These are phyloP conservation scores for Daldinia eschscholtzii DNA, from an alignment of 2,329 filamentous ascomycete genomes.

Conservation along the genomic window DNA sequence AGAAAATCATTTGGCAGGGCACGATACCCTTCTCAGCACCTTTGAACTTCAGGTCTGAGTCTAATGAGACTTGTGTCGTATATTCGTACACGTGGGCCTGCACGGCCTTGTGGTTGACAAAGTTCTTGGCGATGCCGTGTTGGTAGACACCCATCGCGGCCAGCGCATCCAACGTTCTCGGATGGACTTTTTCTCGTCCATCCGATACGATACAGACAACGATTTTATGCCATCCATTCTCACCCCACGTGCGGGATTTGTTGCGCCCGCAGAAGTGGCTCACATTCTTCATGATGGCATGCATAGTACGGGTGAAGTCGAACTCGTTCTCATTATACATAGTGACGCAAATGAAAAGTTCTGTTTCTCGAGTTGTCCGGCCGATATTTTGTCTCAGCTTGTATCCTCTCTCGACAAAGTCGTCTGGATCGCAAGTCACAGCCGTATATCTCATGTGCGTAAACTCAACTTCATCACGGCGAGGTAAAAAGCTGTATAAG, in stretches of 20 bases:
- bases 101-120: constrained; percentile 95
- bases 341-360: constrained; percentile 95
- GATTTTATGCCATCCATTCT: constrained; percentile 99
- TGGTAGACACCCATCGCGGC: constrained; percentile 99
- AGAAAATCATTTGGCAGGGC: constrained; percentile 98
- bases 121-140: constrained; percentile 97
- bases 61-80: constrained; percentile 96
- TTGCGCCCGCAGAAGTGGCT: constrained; percentile 96
- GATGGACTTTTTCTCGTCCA: constrained; percentile 88
- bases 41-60: constrained; percentile 97
- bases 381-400: constrained; percentile 92
- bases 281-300: constrained; percentile 97
- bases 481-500: constrained; percentile 93
- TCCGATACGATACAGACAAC: constrained; percentile 98
- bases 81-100: constrained; percentile 99
- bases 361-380: constrained; percentile 90
- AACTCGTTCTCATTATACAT: constrained; percentile 99
- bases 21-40: constrained; percentile 99
- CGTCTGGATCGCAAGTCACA: constrained; percentile 90
- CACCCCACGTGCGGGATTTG: constrained; percentile 97
- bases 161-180: constrained; percentile 90
- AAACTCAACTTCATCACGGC: constrained; percentile 93
- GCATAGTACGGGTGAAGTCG: constrained; percentile 94
- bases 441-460: constrained; percentile 97
- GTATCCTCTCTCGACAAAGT: constrained; percentile 91